Base-by-base conservation (phyloP, 192 early-diverging fungal genomes). In the Backusella westeae region DNA sequence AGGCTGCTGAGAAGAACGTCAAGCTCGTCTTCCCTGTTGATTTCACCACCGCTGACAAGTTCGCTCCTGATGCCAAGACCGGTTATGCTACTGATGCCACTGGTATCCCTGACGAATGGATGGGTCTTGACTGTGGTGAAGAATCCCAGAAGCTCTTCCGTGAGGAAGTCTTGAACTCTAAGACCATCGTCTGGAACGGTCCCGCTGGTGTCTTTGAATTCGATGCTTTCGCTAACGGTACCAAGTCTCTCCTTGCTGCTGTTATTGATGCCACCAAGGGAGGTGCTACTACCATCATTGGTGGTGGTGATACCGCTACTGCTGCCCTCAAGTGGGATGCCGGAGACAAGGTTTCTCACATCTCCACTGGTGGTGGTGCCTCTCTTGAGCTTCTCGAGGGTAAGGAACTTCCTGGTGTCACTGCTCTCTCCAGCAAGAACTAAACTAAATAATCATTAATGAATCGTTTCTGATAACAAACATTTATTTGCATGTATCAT, bases 141-240 rank as follows among this genome's bases (percentile, higher is more conserved):
- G 87, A 94, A 81, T 93, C 96, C 36, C 92, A 93, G 82, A 85
- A 87, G 77, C 78, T 85, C 76, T 97, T 95, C 82, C 68, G 80
- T 39, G 78, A 89, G 38, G 90, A 86, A 35, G 93, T 98, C 56
- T 71, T 84, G 73, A 74, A 80, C 17, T 85, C 96, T 79, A 97
- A 97, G 90, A 99, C 96, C 46, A 95, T 99, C 66, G 89, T 99
- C 73, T 99, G 97, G 97, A 99, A 99, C 86, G 97, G 97, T 39
- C 97, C 96, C 59, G 91, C 94, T 79, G 97, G 97, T 79, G 97
- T 99, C 41, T 99, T 99, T 85, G 97, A 99, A 88, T 97, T 94
- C 82, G 94, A 89, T n/a, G 94, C 92, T 80, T 99, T 99, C 81
- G 91, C 93, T 21, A 78, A 75, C 3, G 96, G 97, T 67, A 97